Evolutionary conservation across 1,139 yeast species (phyloP), one percentile per base, ranked within the genome.

Genomic region (Yamadazyma oceani): DNA sequence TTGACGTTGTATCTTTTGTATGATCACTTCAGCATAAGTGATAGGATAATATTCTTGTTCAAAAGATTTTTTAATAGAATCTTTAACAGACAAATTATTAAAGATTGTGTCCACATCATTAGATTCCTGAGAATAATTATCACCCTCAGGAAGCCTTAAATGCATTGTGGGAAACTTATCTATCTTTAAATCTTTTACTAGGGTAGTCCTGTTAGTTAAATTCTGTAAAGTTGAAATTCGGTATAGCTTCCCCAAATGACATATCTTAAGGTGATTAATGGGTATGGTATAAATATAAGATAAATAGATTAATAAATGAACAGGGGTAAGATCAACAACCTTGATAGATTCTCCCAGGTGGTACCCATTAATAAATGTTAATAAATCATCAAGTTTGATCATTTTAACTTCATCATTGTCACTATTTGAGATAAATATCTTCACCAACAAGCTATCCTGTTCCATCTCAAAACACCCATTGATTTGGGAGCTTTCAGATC

Each of bases 281-380:
- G 35, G 35, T 5, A 31, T 16, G 2, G 39, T 11, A 11, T 39
- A 28, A 11, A 44, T 31, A 10, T 44, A 16, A 16, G 44, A 43
- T 19, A 58, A 38, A 34, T 48, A 59, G 4, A 58, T 38, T 16
- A 58, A 42, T 6, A 59, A 40, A 36, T 59, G 63, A 31, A 44
- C 40, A 8, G 51, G 33, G 1, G 60, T 45, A 13, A 56, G 26
- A 5, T 42, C 44, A 5, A 38, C 42, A 12, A 14, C 9, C 8
- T 26, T 13, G 15, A 30, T 22, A 2, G 27, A 23, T 7, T 13
- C 12, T n/a, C 17, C 8, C 12, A 9, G 21, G 3, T 25, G 11
- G 13, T 32, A 16, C 2, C 9, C 5, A 25, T 38, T 38, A 4
- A 40, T 24, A 31, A 42, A 42, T 11, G 5, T 12, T 11, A 34